phyloP scores from a whole-genome alignment of 495 filamentous ascomycete genomes.

The Podospora australis region DNA sequence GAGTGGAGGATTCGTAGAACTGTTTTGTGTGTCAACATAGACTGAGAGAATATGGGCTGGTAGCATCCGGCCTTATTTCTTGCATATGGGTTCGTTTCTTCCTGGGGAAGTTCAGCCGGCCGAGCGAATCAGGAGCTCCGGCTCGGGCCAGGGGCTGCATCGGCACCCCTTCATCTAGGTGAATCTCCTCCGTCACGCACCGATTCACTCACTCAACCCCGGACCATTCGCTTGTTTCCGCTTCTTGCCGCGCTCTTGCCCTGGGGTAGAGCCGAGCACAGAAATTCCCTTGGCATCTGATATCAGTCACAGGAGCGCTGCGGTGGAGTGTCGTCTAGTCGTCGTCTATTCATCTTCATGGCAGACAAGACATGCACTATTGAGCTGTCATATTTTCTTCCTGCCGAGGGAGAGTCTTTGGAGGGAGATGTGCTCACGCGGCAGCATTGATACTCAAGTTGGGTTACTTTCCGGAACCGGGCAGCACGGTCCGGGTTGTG shows the following conservation, averaged over 20 bases:
- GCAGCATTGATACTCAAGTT: background rate
- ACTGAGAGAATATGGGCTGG: slow-evolving; percentile 7
- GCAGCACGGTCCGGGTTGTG: background rate
- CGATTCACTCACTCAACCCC: background rate
- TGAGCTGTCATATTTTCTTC: background rate
- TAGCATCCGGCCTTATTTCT: slow-evolving; percentile 25
- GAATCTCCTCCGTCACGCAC: background rate
- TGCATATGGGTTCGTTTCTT: slow-evolving; percentile 6
- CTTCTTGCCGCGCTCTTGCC: slow-evolving; percentile 4
- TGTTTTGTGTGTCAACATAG: too few species aligned
- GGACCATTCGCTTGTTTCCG: slow-evolving; percentile 10
- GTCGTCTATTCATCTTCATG: too few species aligned
- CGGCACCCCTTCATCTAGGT: slow-evolving; percentile 16
- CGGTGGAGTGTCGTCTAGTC: too few species aligned
- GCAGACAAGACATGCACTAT: slow-evolving; percentile 7
- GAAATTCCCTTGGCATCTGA: too few species aligned
- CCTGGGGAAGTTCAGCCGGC: slow-evolving; percentile 5
- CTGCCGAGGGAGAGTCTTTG: too few species aligned
- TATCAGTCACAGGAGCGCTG: too few species aligned
- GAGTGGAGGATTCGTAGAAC: too few species aligned
- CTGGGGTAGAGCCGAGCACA: background rate
- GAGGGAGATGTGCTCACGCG: background rate
- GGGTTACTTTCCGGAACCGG: background rate
- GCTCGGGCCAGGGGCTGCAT: slow-evolving; percentile 4
- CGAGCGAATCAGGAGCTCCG: slow-evolving; percentile 18